A percentile compares a stretch with the other conserved stretches of the same genome.
phyloP scores from a whole-genome alignment of 208 protist species.

The Trypanosoma mega region DNA sequence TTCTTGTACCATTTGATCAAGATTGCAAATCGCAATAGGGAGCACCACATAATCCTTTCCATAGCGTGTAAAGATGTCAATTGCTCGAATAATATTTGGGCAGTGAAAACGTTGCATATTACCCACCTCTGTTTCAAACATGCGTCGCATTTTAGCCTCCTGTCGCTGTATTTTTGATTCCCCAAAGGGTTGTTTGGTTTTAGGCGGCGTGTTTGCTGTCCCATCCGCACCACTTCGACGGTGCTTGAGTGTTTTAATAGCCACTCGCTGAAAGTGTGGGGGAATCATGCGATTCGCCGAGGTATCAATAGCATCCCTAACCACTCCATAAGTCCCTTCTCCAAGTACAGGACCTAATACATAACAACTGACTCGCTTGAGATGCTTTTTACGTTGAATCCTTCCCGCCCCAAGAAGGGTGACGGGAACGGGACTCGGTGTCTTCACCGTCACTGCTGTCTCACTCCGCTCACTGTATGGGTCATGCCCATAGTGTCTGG shows the following conservation, averaged over 20 bases:
- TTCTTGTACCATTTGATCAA: slow-evolving; percentile 67
- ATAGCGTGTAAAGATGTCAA: slow-evolving; percentile 75
- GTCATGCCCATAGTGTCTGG: too few species aligned
- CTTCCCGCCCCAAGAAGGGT: slow-evolving; percentile 45
- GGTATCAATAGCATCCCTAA: slow-evolving; percentile 77
- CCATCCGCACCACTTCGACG: background rate
- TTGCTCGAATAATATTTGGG: slow-evolving; percentile 66
- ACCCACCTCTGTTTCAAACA: slow-evolving; percentile 45
- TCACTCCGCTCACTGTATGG: slow-evolving; percentile 6
- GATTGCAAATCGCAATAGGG: slow-evolving; percentile 76
- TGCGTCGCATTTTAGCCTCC: slow-evolving; percentile 17
- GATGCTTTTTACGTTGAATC: slow-evolving; percentile 63
- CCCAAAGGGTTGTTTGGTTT: too few species aligned
- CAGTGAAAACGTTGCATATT: slow-evolving; percentile 86
- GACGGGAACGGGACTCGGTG: slow-evolving; percentile 31
- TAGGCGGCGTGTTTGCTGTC: too few species aligned
- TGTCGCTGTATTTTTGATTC: slow-evolving; percentile 17
- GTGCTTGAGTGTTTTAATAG: slow-evolving; percentile 26
- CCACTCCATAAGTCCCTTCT: slow-evolving; percentile 70
- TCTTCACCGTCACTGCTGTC: background rate
- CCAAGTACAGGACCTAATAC: slow-evolving; percentile 77
- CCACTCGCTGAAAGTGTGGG: slow-evolving; percentile 22
- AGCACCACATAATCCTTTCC: slow-evolving; percentile 81
- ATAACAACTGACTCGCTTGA: slow-evolving; percentile 84
- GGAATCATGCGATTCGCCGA: slow-evolving; percentile 35